Evolutionary conservation across 345 rosid genomes (phyloP).

Genomic region (Lumnitzera racemosa): DNA sequence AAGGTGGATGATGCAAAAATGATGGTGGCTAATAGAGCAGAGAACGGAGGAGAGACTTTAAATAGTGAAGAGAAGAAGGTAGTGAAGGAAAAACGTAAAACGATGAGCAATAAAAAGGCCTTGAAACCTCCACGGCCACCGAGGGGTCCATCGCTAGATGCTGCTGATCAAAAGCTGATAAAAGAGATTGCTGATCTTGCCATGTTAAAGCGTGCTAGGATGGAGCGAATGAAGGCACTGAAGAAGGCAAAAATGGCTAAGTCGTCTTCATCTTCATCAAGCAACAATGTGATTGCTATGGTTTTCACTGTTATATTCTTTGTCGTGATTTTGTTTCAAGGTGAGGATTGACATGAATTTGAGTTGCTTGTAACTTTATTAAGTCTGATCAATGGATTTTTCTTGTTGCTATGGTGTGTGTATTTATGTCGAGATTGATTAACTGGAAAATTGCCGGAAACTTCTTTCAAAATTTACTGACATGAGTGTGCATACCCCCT

Average conservation of each 20-base stretch:
- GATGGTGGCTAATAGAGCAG: conserved; percentile 28
- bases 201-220: conserved; percentile 77
- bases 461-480: no score
- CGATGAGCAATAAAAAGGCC: conserved; percentile 48
- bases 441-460: no score
- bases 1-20: conserved; percentile 12
- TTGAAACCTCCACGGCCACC: conserved; percentile 92
- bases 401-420: no score
- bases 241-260: conserved; percentile 65
- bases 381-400: no score
- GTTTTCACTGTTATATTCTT: conserved; percentile 16
- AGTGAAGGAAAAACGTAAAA: conserved; percentile 47
- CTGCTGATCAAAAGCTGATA: conserved; percentile 76
- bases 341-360: conserved; percentile 16
- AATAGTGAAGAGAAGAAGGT: conserved; percentile 25
- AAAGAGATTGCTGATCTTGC: conserved; percentile 76
- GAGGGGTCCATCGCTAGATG: conserved; percentile 71
- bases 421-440: no score
- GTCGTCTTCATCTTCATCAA: conserved; percentile 48
- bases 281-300: conserved; percentile 44
- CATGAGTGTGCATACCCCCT: no score
- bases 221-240: conserved; percentile 77
- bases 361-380: not conserved
- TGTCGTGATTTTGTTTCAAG: conserved; percentile 40
- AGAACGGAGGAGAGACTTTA: conserved; percentile 22